These are phyloP conservation scores for Eragrostis nindensis DNA, from an alignment of 176 grass and related monocot genomes.

Conservation along the genomic window DNA sequence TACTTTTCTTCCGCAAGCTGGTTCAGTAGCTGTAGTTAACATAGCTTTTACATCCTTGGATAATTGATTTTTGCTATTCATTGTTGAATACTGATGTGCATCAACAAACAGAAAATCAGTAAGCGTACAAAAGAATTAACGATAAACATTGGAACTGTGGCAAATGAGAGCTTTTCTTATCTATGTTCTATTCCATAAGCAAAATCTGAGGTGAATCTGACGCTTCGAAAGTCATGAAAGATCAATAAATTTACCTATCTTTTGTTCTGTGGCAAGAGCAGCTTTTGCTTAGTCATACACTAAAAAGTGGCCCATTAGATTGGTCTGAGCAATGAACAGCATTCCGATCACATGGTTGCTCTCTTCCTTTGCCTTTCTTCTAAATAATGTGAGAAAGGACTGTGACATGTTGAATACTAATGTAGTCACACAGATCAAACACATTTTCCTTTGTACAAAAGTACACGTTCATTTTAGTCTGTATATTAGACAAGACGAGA, in stretches of 20 bases:
- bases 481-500: slow-evolving; percentile 9
- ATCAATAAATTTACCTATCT: background rate
- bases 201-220: background rate
- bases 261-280: background rate
- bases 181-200: slow-evolving; percentile 4
- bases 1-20: background rate
- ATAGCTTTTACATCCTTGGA: slow-evolving; percentile 28
- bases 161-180: slow-evolving; percentile 16
- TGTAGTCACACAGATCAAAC: background rate
- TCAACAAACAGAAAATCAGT: slow-evolving; percentile 6
- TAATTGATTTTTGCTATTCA: background rate
- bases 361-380: slow-evolving; percentile 15
- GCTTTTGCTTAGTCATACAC: slow-evolving; percentile 10
- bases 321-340: background rate
- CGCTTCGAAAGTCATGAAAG: slow-evolving; percentile 6
- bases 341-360: background rate
- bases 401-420: slow-evolving; percentile 5
- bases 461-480: background rate
- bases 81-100: background rate
- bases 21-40: slow-evolving; percentile 18
- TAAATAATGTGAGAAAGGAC: slow-evolving; percentile 2
- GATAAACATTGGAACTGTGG: background rate
- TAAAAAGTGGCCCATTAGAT: background rate
- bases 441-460: background rate
- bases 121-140: background rate